phyloP scores from a whole-genome alignment of 768 basidiomycete species.

The Mycena sanguinolenta region DNA sequence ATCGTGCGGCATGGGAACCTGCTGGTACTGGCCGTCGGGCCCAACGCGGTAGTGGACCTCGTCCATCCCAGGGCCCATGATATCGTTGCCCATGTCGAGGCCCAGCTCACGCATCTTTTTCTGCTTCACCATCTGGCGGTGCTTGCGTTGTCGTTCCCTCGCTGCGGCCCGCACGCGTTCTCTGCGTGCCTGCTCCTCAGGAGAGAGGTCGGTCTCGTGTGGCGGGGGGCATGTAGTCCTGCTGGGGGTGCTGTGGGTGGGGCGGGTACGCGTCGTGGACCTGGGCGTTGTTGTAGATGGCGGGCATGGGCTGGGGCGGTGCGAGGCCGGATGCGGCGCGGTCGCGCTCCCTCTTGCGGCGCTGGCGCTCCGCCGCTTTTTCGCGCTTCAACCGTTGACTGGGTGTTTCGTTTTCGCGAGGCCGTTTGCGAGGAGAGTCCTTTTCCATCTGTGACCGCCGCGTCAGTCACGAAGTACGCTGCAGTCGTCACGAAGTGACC shows the following conservation, averaged over 20 bases:
- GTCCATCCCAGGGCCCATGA: constrained; percentile 61
- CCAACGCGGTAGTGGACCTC: constrained; percentile 75
- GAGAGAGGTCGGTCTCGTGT: constrained; percentile 54
- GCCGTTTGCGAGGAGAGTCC: constrained; percentile 59
- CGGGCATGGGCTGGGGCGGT: constrained; percentile 48
- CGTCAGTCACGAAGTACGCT: constrained; percentile 18
- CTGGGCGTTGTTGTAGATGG: constrained; percentile 47
- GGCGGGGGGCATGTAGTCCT: constrained; percentile 35
- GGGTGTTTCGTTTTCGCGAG: constrained; percentile 81
- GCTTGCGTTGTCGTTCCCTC: constrained; percentile 85
- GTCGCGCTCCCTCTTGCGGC: constrained; percentile 84
- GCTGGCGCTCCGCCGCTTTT: constrained; percentile 89
- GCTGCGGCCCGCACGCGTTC: constrained; percentile 84
- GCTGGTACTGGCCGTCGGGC: constrained; percentile 60
- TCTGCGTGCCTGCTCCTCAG: constrained; percentile 75
- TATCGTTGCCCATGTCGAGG: constrained; percentile 83
- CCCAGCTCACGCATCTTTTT: constrained; percentile 88
- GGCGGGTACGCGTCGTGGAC: constrained; percentile 44
- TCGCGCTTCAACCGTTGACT: constrained; percentile 83
- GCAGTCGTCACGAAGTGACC: no score
- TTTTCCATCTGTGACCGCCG: constrained; percentile 28
- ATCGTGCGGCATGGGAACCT: constrained; percentile 55
- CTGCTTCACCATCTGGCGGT: constrained; percentile 83
- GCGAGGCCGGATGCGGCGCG: constrained; percentile 53
- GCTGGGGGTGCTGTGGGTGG: constrained; percentile 44